A percentile compares a stretch with the other conserved stretches of the same genome.
Evolutionary conservation across 306 rosid genomes (phyloP).

Genomic region (Luffa aegyptiaca): DNA sequence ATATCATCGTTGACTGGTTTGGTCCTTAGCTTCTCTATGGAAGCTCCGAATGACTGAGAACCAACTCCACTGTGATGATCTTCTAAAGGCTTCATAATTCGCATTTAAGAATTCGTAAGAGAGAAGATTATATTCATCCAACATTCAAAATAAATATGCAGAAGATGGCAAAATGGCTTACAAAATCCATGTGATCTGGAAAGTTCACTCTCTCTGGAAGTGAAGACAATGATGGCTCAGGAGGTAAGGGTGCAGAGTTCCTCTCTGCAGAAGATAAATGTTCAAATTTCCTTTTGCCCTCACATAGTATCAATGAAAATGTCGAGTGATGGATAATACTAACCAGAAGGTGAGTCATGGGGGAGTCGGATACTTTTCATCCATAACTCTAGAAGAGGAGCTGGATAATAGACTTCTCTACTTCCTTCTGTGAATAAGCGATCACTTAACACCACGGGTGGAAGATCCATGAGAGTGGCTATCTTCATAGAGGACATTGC

Average conservation of each 20-base stretch:
- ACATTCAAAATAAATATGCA: not conserved
- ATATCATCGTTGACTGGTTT: slow-evolving; percentile 13
- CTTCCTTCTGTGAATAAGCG: slow-evolving; percentile 36
- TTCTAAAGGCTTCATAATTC: slow-evolving; percentile 43
- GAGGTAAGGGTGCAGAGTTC: slow-evolving; percentile 35
- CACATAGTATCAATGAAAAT: not conserved
- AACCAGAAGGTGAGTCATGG: slow-evolving; percentile 58
- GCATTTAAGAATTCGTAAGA: slow-evolving; percentile 14
- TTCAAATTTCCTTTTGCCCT: slow-evolving; percentile 7
- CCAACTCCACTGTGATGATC: slow-evolving; percentile 36
- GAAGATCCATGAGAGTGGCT: slow-evolving; percentile 59
- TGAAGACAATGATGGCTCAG: slow-evolving; percentile 44
- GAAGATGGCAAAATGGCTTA: slow-evolving; percentile 22
- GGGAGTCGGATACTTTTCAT: slow-evolving; percentile 40
- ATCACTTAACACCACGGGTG: slow-evolving; percentile 46
- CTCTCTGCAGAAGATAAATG: slow-evolving; percentile 29
- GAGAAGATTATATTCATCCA: not conserved
- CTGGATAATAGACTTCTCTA: slow-evolving; percentile 54
- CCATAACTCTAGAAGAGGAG: slow-evolving; percentile 59
- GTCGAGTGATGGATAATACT: slow-evolving; percentile 3
- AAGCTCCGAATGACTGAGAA: slow-evolving; percentile 18
- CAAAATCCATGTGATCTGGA: slow-evolving; percentile 30
- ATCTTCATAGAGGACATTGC: slow-evolving; percentile 38
- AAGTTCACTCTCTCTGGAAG: slow-evolving; percentile 23
- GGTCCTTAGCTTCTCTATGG: slow-evolving; percentile 29